Base-by-base conservation (phyloP, 805 yeast species). In the Metahyphopichia silvanorum region DNA sequence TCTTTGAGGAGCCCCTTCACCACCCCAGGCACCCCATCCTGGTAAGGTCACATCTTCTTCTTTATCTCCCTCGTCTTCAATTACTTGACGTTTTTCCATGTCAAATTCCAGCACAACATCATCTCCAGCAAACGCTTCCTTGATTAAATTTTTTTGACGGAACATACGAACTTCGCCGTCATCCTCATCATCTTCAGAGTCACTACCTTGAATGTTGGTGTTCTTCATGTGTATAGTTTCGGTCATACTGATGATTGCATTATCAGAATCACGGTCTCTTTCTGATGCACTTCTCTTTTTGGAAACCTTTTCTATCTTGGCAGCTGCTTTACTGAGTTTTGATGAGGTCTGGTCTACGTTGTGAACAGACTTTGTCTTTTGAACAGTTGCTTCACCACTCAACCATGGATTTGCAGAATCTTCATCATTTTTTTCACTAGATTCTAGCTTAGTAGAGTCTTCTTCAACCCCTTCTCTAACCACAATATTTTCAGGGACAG, bases 21-120 rank as follows among this genome's bases (percentile, higher is more conserved):
- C 96, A 8, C 91, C 84, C 98, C 98, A 93, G 27, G 83, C 85
- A 29, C 98, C 98, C 97, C 98, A 93, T 1, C 98, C 98, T 3
- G 97, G 98, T 32, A 89, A 61, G 0, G 95, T 82, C 29, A 83
- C 63, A 53, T 89, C 96, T 37, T 83, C 81, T 49, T 82, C 88
- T 52, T 86, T 74, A 58, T 91, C 97, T 37, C 79, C 97, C 57
- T 91, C 97, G 29, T 83, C 88, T 27, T 66, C 74, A 5, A 72
- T 68, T 9, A 74, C 74, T 44, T 76, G 71, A 36, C 69, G 65
- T 63, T 91, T 93, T 47, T 89, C 98, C 10, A 65, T 71, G 41
- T 76, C 78, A 56, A 93, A 93, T 44, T 88, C 88, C 5, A 68
- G 64, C 11, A 86, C 84, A 24, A 91, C 96, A 54, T 93, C 93